phyloP scores from a whole-genome alignment of 768 basidiomycete genomes.

The Boletus subparvulus region DNA sequence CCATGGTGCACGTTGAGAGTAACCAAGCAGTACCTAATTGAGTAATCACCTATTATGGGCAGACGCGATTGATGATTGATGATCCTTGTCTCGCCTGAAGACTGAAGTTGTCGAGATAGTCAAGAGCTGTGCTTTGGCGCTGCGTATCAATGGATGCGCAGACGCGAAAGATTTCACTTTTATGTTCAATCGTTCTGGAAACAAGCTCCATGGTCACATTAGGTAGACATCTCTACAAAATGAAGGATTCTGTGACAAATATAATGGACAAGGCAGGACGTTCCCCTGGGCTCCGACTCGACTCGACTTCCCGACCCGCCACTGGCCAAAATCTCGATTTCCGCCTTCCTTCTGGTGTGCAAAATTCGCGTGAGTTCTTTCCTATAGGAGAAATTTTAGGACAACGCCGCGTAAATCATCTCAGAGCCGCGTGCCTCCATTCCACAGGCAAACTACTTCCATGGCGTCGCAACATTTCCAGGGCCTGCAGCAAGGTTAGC shows the following conservation, averaged over 20 bases:
- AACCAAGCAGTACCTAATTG: too few species aligned
- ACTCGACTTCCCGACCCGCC: slow-evolving; percentile 2
- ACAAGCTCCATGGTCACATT: too few species aligned
- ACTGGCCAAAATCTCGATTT: slow-evolving; percentile 70
- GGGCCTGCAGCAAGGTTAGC: slow-evolving; percentile 47
- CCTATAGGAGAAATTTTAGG: slow-evolving; percentile 39
- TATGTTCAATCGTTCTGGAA: too few species aligned
- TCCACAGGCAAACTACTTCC: slow-evolving; percentile 44
- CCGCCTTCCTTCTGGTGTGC: slow-evolving; percentile 83
- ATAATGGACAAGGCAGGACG: slow-evolving; percentile 25
- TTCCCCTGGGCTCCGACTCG: slow-evolving; percentile 8
- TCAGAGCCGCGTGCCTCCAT: slow-evolving; percentile 60
- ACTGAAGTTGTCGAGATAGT: too few species aligned
- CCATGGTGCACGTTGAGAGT: too few species aligned
- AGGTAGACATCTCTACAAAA: slow-evolving; percentile 23
- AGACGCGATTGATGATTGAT: too few species aligned
- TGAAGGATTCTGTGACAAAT: slow-evolving; percentile 27
- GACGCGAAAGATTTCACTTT: too few species aligned
- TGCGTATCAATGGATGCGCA: too few species aligned
- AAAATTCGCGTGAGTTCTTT: slow-evolving; percentile 81
- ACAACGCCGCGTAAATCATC: not conserved
- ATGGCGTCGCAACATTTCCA: slow-evolving; percentile 55
- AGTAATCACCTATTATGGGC: too few species aligned
- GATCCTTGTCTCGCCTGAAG: too few species aligned
- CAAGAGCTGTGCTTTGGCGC: too few species aligned